phyloP scores from a whole-genome alignment of 192 early-diverging fungal genomes.

The Rhizophagus prolifer region DNA sequence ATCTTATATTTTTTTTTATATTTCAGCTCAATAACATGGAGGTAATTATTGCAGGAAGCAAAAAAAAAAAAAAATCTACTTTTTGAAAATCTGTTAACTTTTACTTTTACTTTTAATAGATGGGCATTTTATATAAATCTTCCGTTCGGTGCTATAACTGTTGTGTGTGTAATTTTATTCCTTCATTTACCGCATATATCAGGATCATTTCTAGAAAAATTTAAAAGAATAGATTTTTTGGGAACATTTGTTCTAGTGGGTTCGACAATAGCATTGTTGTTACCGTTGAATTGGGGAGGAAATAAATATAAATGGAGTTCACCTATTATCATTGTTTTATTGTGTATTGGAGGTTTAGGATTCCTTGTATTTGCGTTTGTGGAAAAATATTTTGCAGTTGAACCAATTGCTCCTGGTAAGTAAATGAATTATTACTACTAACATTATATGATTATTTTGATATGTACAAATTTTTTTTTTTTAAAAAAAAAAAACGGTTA shows the following conservation, averaged over 20 bases:
- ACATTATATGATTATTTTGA: too few species aligned
- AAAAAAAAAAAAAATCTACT: neutral
- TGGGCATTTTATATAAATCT: conserved; percentile 63
- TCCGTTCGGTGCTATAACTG: conserved; percentile 52
- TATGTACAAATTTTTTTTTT: conserved; percentile 24
- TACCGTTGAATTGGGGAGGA: conserved; percentile 78
- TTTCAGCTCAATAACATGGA: neutral
- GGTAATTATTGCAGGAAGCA: conserved; percentile 27
- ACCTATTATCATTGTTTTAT: conserved; percentile 55
- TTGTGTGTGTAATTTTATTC: conserved; percentile 45
- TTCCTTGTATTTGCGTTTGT: conserved; percentile 56
- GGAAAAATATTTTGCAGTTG: conserved; percentile 62
- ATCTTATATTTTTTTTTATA: neutral
- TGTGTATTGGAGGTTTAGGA: conserved; percentile 51
- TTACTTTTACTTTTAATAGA: conserved; percentile 37
- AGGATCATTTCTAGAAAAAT: conserved; percentile 53
- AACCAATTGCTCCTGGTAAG: conserved; percentile 66
- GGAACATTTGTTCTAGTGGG: conserved; percentile 58
- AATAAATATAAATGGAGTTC: conserved; percentile 64
- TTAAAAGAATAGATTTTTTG: conserved; percentile 61
- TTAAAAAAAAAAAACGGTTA: conserved; percentile 10
- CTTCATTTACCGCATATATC: conserved; percentile 52
- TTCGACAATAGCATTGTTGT: conserved; percentile 57
- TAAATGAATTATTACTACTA: too few species aligned
- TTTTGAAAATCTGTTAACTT: neutral